Evolutionary conservation across 163 green algal species (phyloP).

Genomic region (Coccomyxa subellipsoidea): DNA sequence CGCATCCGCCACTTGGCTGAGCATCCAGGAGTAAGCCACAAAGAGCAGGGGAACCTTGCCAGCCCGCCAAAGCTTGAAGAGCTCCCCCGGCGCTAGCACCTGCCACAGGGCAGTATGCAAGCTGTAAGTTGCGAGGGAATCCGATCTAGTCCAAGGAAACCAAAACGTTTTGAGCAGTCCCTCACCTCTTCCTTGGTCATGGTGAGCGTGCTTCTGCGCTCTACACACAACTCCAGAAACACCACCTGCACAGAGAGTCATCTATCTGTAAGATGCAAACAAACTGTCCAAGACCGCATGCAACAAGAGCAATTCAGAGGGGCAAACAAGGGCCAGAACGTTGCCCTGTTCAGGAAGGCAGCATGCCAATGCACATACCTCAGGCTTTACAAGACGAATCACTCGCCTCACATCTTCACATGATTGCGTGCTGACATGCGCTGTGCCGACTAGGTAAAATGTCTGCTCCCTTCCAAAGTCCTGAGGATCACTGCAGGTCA

Average conservation of each 20-base stretch:
- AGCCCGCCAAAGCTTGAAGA: not conserved
- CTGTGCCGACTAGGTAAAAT: constrained; percentile 27
- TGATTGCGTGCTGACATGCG: constrained; percentile 16
- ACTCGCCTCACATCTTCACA: constrained; percentile 21
- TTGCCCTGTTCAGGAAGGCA: not conserved
- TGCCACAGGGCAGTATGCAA: not conserved
- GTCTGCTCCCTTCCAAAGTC: constrained; percentile 24
- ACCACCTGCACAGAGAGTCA: not conserved
- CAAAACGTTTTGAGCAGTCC: not conserved
- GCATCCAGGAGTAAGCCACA: constrained; percentile 9
- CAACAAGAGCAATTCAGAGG: not conserved
- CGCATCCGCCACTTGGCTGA: not conserved
- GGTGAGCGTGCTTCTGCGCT: not conserved
- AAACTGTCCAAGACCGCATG: not conserved
- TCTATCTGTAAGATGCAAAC: too few species aligned
- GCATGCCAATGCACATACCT: not conserved
- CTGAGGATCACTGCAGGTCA: constrained; percentile 3
- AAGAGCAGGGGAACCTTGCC: not conserved
- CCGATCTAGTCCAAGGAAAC: not conserved
- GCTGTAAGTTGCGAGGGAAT: not conserved
- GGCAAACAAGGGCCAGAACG: not conserved
- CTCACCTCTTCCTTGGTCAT: constrained; percentile 6
- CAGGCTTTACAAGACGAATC: constrained; percentile 18
- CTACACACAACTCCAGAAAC: constrained; percentile 4
- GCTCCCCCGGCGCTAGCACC: not conserved